Evolutionary conservation across 208 protist genomes (phyloP).

Genomic region (Trypanosoma cruzi): DNA sequence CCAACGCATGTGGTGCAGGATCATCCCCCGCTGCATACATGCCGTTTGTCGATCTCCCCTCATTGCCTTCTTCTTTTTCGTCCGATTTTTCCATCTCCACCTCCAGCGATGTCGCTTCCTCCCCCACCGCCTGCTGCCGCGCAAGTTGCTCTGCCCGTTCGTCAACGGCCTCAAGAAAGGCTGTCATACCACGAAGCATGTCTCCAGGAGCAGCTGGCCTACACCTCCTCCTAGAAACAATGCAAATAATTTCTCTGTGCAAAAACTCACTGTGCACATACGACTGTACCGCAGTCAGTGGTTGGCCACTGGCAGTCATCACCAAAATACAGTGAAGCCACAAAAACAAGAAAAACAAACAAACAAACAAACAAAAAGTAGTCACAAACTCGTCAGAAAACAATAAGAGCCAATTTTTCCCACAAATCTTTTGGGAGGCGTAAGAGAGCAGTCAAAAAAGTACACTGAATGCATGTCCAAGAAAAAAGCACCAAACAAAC

Average conservation of each 20-base stretch:
- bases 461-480: no score
- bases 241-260: not conserved
- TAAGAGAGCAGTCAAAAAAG: no score
- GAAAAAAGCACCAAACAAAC: no score
- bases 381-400: not conserved
- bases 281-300: not conserved
- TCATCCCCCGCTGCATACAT: not conserved
- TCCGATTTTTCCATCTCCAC: constrained; percentile 8
- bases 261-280: not conserved
- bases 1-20: not conserved
- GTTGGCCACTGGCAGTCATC: not conserved
- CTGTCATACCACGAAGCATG: constrained; percentile 36
- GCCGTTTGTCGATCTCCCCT: not conserved
- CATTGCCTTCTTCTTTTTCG: not conserved
- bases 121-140: constrained; percentile 32
- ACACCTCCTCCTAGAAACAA: not conserved
- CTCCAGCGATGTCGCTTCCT: constrained; percentile 13
- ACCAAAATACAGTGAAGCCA: not conserved
- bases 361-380: constrained; percentile 11
- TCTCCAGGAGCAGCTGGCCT: not conserved
- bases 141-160: constrained; percentile 52
- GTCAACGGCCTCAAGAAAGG: constrained; percentile 43
- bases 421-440: no score
- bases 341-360: constrained; percentile 6
- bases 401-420: no score